Conservation (phyloP, 163 green algal genomes). For the Botryococcus braunii region DNA sequence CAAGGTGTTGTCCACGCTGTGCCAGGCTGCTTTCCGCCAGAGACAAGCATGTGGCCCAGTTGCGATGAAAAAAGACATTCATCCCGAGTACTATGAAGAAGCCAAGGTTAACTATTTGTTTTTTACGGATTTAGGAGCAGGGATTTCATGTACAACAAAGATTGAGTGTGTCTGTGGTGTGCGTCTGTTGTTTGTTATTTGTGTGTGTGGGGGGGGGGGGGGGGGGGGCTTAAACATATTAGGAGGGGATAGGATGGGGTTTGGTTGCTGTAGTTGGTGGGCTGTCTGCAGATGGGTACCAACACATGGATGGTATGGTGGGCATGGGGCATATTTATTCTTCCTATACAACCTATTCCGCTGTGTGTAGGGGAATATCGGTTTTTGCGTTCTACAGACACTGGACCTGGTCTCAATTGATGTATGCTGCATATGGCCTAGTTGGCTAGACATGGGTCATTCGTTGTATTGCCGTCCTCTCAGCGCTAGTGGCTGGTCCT, state of each 20-base stretch:
- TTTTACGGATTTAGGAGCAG: neutral
- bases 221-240: neutral
- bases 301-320: too few species aligned
- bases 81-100: slow-evolving; percentile 78
- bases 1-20: too few species aligned
- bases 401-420: neutral
- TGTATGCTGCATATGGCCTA: neutral
- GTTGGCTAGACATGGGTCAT: neutral
- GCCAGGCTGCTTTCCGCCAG: too few species aligned
- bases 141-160: neutral
- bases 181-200: neutral
- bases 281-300: neutral
- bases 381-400: neutral
- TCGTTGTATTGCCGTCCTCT: neutral
- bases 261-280: neutral
- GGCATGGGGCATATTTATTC: too few species aligned
- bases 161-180: too few species aligned
- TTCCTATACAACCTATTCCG: too few species aligned
- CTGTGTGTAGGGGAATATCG: neutral
- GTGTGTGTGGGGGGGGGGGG: neutral
- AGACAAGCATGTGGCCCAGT: too few species aligned
- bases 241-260: neutral
- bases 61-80: slow-evolving; percentile 74
- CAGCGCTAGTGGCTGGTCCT: neutral
- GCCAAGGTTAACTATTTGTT: slow-evolving; percentile 47